These are phyloP conservation scores for Tetraselmis chui DNA, from an alignment of 139 green algal genomes.

Conservation along the genomic window DNA sequence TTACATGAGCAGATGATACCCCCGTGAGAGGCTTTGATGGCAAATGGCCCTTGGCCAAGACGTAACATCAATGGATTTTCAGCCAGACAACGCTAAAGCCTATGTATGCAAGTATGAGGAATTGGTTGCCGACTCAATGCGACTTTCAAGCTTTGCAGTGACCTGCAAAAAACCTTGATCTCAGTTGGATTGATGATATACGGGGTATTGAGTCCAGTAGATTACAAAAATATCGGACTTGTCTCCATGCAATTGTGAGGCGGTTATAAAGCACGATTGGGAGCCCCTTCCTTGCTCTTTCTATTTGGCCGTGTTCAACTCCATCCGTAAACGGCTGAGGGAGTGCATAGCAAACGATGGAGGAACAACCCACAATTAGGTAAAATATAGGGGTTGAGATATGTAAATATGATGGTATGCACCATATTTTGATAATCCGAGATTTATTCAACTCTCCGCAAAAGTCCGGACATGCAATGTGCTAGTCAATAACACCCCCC, in stretches of 20 bases:
- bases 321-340: background rate
- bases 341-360: background rate
- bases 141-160: background rate
- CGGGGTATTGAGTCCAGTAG: background rate
- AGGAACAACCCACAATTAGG: background rate
- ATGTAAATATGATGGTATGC: no score
- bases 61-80: no score
- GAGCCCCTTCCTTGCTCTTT: background rate
- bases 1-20: no score
- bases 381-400: no score
- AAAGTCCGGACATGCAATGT: no score
- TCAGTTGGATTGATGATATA: background rate
- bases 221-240: background rate
- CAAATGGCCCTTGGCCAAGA: no score
- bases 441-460: no score
- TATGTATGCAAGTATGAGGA: no score
- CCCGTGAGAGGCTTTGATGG: no score
- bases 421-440: no score
- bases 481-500: no score
- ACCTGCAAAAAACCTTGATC: background rate
- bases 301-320: background rate
- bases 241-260: background rate
- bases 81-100: no score
- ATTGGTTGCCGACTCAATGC: background rate
- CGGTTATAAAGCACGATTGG: background rate